Evolutionary conservation across 1,139 yeast species (phyloP).

Genomic region (Geotrichum phurueaensis): DNA sequence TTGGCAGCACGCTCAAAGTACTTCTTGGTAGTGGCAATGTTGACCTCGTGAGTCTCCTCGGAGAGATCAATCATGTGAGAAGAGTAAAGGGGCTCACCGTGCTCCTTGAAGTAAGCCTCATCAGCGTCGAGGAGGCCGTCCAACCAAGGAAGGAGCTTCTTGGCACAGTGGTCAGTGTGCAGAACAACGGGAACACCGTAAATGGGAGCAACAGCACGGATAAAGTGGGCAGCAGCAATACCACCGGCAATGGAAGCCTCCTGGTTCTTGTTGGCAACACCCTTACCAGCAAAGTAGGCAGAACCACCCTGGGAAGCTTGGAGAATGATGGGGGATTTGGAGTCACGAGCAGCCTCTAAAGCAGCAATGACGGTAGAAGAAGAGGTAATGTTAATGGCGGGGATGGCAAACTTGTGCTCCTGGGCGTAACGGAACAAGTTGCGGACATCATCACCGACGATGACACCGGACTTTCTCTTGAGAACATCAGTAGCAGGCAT

Average conservation of each 20-base stretch:
- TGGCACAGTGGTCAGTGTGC: conserved; percentile 99
- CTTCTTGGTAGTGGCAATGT: conserved; percentile 89
- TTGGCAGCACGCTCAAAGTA: conserved; percentile 93
- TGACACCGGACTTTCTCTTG: conserved; percentile 91
- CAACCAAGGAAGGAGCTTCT: conserved; percentile 96
- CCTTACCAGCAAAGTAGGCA: conserved; percentile 99
- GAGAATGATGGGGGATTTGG: conserved; percentile 89
- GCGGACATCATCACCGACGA: conserved; percentile 96
- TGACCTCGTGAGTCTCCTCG: conserved; percentile 93
- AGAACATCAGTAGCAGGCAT: conserved; percentile 53
- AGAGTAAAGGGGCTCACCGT: conserved; percentile 95
- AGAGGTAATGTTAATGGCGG: conserved; percentile 96
- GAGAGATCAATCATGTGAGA: conserved; percentile 98
- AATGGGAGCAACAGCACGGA: conserved; percentile 92
- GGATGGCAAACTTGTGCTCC: conserved; percentile 90
- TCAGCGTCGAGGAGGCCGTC: conserved; percentile 98
- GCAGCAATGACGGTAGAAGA: conserved; percentile 97
- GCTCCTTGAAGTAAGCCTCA: conserved; percentile 77
- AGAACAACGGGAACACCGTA: conserved; percentile 95
- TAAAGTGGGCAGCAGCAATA: conserved; percentile 96
- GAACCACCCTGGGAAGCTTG: conserved; percentile 99
- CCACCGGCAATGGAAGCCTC: conserved; percentile 92
- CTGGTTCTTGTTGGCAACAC: conserved; percentile 90
- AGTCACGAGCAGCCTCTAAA: conserved; percentile 97
- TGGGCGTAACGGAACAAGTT: conserved; percentile 86